Conservation (phyloP, 352 stramenopile genomes). For the Halophytophthora batemanensis region DNA sequence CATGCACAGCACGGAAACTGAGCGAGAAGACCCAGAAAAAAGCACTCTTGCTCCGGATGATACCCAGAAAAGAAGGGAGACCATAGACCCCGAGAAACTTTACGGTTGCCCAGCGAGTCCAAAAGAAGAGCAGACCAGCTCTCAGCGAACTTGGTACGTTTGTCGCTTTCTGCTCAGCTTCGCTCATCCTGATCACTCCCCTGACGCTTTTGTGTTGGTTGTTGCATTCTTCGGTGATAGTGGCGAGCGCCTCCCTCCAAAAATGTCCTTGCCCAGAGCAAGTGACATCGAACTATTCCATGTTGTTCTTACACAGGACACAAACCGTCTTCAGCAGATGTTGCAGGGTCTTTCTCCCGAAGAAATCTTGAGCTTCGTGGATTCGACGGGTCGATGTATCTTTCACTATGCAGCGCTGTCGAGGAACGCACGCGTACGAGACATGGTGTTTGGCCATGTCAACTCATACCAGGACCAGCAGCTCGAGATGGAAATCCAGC, state of each 20-base stretch:
- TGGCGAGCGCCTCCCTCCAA: conserved; percentile 3
- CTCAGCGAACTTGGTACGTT: conserved; percentile 9
- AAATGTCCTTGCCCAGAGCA: conserved; percentile 34
- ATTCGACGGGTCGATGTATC: conserved; percentile 23
- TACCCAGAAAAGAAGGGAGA: background rate
- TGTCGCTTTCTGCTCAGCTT: background rate
- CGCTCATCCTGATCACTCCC: background rate
- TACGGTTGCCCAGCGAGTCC: conserved; percentile 16
- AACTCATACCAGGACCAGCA: conserved; percentile 21
- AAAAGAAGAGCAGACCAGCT: background rate
- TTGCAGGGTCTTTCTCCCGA: conserved; percentile 21
- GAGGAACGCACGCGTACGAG: conserved; percentile 5
- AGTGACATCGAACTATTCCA: conserved; percentile 47
- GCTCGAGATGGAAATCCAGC: conserved; percentile 23
- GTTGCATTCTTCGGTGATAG: too few relatives aligned
- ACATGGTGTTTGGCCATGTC: conserved; percentile 34
- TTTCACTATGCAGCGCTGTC: conserved; percentile 58
- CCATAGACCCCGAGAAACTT: conserved; percentile 16
- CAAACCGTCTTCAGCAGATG: conserved; percentile 15
- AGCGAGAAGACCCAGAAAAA: background rate
- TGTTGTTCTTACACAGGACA: conserved; percentile 27
- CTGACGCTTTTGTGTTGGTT: background rate
- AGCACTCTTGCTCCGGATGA: background rate
- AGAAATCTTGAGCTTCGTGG: conserved; percentile 31
- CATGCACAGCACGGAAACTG: background rate